Conservation (phyloP, 73 alveolate genomes). For the Breviolum minutum region DNA sequence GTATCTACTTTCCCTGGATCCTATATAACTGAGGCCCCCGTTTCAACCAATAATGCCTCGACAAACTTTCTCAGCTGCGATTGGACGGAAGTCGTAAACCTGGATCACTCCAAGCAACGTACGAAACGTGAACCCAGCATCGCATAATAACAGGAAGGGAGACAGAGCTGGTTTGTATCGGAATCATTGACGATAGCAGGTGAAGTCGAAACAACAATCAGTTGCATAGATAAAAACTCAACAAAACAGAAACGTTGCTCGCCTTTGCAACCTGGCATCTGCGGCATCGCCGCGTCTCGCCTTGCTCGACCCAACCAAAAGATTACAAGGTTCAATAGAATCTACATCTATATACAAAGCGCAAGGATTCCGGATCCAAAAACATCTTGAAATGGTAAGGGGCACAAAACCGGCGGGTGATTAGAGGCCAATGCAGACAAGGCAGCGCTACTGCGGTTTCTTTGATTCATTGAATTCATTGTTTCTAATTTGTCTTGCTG, state of each 20-base stretch:
- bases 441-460: no score
- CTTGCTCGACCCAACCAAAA: neutral
- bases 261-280: constrained; percentile 82
- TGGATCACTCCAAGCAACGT: neutral
- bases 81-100: neutral
- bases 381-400: no score
- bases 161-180: no score
- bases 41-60: neutral
- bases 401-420: no score
- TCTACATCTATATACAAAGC: neutral
- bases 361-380: neutral
- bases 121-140: neutral
- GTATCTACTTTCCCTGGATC: neutral
- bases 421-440: no score
- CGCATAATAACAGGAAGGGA: no score
- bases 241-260: neutral
- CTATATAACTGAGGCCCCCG: neutral
- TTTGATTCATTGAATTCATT: no score
- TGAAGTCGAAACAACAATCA: no score
- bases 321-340: neutral
- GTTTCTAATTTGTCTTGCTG: no score
- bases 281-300: constrained; percentile 67
- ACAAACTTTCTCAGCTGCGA: constrained; percentile 6
- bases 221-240: no score
- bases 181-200: no score